Base-by-base conservation (phyloP, 495 filamentous ascomycete genomes). In the Stereocaulon alpinum region DNA sequence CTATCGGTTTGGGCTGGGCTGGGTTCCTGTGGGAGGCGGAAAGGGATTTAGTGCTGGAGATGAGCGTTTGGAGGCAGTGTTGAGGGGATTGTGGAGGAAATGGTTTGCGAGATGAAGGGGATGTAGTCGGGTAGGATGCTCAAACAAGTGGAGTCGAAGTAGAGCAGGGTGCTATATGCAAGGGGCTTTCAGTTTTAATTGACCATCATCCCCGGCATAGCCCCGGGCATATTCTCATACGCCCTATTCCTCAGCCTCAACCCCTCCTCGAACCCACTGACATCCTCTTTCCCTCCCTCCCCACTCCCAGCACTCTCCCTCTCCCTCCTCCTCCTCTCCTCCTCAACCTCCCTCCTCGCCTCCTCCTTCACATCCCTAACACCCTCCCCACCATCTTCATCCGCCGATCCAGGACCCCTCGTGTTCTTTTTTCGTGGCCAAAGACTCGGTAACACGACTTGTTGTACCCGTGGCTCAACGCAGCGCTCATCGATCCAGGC, bases 401-500 rank as follows among this genome's bases (percentile, higher is more conserved):
- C 56, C 41, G 59, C 64, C 4, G 64, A 61, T 4, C 55, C 59
- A 2, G 63, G 63, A 2, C 83, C 88, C 17, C 88, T 74, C 17
- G 88, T 89, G 65, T 88, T 91, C 73, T 80, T 80, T 72, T 88
- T 97, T 52, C 94, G 75, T 10, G 94, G 93, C 93, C 93, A 98
- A 56, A 98, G 73, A 68, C 88, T 93, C 7, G 93, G 93, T 29
- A 98, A 73, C 9, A 87, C 89, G 41, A 98, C 92, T 56, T 97
- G 89, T 68, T 98, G 93, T 61, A 98, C 95, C 27, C 90, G 80
- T 11, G 93, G 93, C 73, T 97, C 93, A 3, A 98, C 93, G 56
- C 87, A 89, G 34, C 93, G 83, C 67, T 97, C 93, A 69, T 98
- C 93, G 64, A 98, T 96, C 93, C 93, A 98, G 29, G 86, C 83